Conservation (phyloP, 2,329 filamentous ascomycete species). For the Epichloe hybrida region DNA sequence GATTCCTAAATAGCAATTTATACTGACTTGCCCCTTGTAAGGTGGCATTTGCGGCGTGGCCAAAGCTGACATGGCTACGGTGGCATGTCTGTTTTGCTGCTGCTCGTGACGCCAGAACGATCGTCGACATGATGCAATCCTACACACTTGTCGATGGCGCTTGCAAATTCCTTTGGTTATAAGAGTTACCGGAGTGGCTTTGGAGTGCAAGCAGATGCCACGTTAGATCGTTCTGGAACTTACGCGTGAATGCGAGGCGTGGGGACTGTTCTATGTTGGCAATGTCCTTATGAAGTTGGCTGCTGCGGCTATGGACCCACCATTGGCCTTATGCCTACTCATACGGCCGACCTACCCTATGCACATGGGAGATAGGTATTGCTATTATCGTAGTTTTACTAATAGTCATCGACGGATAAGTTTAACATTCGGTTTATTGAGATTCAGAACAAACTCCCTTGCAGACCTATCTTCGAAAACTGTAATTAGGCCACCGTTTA, state of each 20-base stretch:
- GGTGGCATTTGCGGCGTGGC: background rate
- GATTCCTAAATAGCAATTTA: background rate
- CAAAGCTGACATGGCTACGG: background rate
- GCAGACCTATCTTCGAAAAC: background rate
- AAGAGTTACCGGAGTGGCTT: too few species aligned
- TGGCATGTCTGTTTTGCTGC: background rate
- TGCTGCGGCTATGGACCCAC: too few species aligned
- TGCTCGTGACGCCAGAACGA: background rate
- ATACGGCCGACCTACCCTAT: too few species aligned
- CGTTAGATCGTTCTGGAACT: too few species aligned
- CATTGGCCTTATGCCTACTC: too few species aligned
- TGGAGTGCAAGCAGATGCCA: too few species aligned
- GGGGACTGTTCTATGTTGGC: too few species aligned
- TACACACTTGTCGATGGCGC: background rate
- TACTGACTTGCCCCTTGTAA: background rate
- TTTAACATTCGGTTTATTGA: background rate
- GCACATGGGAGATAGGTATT: too few species aligned
- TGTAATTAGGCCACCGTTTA: background rate
- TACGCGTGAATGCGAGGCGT: too few species aligned
- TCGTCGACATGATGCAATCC: background rate
- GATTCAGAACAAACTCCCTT: background rate
- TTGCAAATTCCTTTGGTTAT: background rate
- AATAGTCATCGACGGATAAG: too few species aligned
- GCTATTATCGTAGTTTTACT: too few species aligned
- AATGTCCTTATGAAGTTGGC: too few species aligned